These are phyloP conservation scores for thale cress (Arabidopsis thaliana) DNA, from an alignment of 345 rosid species.

Conservation along the genomic window TAIR10.1 NC_003076.8:18677501-18678000, in stretches of 20 bases:
- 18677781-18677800: background rate
- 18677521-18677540: background rate
- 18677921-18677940: background rate
- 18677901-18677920: background rate
- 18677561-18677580: background rate
- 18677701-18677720: background rate
- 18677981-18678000: background rate
- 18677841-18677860: constrained; percentile 6
- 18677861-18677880: background rate
- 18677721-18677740: background rate
- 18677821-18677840: constrained; percentile 11
- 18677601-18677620: background rate
- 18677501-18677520: too few relatives aligned
- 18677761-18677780: background rate
- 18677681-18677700: background rate
- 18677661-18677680: background rate
- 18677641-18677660: background rate
- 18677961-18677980: background rate
- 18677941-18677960: background rate
- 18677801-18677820: background rate
- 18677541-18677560: background rate
- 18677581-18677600: background rate
- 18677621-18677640: background rate
- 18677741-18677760: background rate
- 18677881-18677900: background rate